Percentiles rank a stretch among this genome's conserved stretches.
Evolutionary conservation across 192 early-diverging fungal genomes (phyloP).

Genomic region (Backusella tuberculispora): DNA sequence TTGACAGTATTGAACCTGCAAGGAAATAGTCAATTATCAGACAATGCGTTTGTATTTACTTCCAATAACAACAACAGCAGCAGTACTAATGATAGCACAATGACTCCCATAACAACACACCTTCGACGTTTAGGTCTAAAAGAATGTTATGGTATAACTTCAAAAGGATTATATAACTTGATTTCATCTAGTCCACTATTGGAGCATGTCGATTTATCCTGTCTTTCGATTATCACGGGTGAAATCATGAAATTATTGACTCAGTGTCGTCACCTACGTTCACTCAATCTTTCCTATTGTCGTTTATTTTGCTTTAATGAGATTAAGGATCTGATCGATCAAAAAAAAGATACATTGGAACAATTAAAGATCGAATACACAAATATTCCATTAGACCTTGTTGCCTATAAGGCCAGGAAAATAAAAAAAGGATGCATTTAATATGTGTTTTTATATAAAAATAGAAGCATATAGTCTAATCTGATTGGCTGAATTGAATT

Average conservation of each 20-base stretch:
- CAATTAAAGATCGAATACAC: neutral
- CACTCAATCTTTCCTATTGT: slow-evolving; percentile 20
- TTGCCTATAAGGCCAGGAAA: neutral
- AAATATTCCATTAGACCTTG: neutral
- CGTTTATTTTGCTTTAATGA: neutral
- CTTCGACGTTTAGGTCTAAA: neutral
- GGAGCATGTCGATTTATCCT: slow-evolving; percentile 7
- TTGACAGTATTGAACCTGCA: neutral
- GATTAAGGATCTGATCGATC: slow-evolving; percentile 1
- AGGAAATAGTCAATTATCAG: slow-evolving; percentile 1
- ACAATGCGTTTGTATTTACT: neutral
- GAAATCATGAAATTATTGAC: neutral
- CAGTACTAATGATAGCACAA: too few relatives aligned
- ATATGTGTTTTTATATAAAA: neutral
- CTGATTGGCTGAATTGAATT: too few relatives aligned
- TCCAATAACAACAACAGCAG: neutral
- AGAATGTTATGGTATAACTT: slow-evolving; percentile 6
- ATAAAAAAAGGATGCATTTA: slow-evolving; percentile 10
- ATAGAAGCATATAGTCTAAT: neutral
- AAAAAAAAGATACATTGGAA: neutral
- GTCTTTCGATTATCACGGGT: slow-evolving; percentile 1
- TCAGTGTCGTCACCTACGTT: neutral
- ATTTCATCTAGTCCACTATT: neutral
- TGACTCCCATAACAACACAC: neutral
- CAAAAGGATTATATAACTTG: neutral